Evolutionary conservation across 2,329 filamentous ascomycete genomes (phyloP).

Genomic region (Alternaria alternata): DNA sequence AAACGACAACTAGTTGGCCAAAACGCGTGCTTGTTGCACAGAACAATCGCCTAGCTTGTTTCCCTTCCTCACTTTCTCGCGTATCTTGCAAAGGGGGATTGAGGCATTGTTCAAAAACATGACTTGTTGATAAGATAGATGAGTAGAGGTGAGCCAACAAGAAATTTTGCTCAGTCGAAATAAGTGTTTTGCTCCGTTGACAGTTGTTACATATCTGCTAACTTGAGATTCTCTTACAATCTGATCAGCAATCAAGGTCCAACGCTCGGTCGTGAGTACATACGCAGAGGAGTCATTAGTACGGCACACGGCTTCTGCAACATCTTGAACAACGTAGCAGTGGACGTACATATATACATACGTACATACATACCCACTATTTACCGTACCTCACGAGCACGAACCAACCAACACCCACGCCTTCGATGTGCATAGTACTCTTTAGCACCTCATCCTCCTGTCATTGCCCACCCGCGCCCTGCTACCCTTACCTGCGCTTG

Average conservation of each 20-base stretch:
- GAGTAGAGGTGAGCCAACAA: background rate
- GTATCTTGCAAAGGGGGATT: background rate
- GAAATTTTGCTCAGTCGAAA: too few relatives aligned
- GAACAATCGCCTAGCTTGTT: slow-evolving; percentile 19
- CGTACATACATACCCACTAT: background rate
- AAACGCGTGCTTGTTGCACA: slow-evolving; percentile 22
- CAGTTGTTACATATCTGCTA: too few relatives aligned
- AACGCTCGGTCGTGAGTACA: too few relatives aligned
- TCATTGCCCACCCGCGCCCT: slow-evolving; percentile 34
- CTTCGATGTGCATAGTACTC: slow-evolving; percentile 35
- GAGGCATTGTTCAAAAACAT: background rate
- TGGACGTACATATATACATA: background rate
- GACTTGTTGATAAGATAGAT: slow-evolving; percentile 3
- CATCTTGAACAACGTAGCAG: too few relatives aligned
- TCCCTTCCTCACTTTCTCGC: slow-evolving; percentile 6
- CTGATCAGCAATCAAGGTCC: too few relatives aligned
- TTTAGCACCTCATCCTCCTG: slow-evolving; percentile 31
- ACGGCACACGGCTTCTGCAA: background rate
- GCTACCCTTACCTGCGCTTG: slow-evolving; percentile 27
- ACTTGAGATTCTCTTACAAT: too few relatives aligned
- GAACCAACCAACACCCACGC: too few relatives aligned
- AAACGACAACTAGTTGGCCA: slow-evolving; percentile 9
- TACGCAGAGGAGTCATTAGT: background rate
- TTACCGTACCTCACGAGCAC: too few relatives aligned
- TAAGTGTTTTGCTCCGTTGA: too few relatives aligned